Conservation (phyloP, 352 stramenopile genomes). For the Phytophthora idaei region DNA sequence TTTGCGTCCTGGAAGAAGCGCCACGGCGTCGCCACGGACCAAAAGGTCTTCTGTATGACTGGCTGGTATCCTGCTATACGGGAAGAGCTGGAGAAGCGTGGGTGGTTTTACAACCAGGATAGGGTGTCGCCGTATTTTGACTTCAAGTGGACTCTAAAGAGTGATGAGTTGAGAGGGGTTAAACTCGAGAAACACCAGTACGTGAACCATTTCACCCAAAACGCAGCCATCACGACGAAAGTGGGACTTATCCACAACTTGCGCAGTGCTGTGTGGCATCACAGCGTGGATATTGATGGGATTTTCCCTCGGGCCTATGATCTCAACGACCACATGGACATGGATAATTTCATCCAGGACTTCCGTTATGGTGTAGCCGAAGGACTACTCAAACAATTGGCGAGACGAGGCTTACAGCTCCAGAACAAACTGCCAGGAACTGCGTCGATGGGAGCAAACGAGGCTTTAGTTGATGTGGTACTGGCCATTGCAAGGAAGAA, state of each 20-base stretch:
- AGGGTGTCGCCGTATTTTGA: constrained; percentile 88
- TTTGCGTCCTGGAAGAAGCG: constrained; percentile 92
- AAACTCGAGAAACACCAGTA: constrained; percentile 88
- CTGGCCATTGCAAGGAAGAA: constrained; percentile 61
- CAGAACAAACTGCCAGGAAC: constrained; percentile 19
- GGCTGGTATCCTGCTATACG: constrained; percentile 93
- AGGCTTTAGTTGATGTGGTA: constrained; percentile 64
- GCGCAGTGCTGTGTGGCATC: constrained; percentile 78
- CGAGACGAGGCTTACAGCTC: constrained; percentile 25
- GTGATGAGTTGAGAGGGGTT: constrained; percentile 76
- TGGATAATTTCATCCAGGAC: constrained; percentile 91
- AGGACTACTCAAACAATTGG: constrained; percentile 81
- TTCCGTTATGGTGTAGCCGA: constrained; percentile 88
- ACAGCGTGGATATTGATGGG: constrained; percentile 74
- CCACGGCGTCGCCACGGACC: constrained; percentile 68
- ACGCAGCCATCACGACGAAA: constrained; percentile 93
- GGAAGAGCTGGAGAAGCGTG: constrained; percentile 85
- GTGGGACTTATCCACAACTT: constrained; percentile 89
- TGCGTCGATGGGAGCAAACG: constrained; percentile 44
- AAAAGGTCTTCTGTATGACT: constrained; percentile 92
- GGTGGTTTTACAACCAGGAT: constrained; percentile 91
- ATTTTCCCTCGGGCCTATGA: constrained; percentile 93
- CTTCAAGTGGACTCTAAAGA: constrained; percentile 93
- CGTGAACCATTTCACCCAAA: constrained; percentile 92
- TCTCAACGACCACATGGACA: constrained; percentile 81